Evolutionary conservation across 352 stramenopile genomes (phyloP).

Genomic region (Globisporangium middletonii): DNA sequence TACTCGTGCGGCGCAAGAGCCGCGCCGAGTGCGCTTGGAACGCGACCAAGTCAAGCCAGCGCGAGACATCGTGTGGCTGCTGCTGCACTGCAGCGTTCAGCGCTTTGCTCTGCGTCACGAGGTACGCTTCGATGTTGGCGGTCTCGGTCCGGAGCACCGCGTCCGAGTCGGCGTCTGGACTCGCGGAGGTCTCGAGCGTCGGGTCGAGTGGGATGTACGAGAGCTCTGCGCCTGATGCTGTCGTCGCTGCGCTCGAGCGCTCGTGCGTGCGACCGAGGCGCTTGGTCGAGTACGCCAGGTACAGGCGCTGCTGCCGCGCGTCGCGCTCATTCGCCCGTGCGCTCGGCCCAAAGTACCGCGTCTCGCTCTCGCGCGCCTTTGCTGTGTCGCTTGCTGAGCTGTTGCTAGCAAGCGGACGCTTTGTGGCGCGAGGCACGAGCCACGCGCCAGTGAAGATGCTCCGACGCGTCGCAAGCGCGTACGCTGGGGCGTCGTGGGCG

Average conservation of each 20-base stretch:
- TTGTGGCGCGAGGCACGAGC: slow-evolving; percentile 19
- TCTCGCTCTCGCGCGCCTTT: slow-evolving; percentile 1
- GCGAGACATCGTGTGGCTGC: slow-evolving; percentile 33
- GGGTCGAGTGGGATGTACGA: slow-evolving; percentile 58
- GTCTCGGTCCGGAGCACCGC: slow-evolving; percentile 45
- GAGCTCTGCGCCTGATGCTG: slow-evolving; percentile 22
- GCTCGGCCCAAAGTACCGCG: slow-evolving; percentile 44
- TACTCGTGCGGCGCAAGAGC: slow-evolving; percentile 19
- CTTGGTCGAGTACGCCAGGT: slow-evolving; percentile 69
- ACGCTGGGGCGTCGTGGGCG: slow-evolving; percentile 56
- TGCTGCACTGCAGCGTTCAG: slow-evolving; percentile 34
- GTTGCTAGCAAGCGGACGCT: background rate
- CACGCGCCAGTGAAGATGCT: slow-evolving; percentile 42
- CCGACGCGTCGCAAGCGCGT: slow-evolving; percentile 41
- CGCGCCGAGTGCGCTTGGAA: slow-evolving; percentile 63
- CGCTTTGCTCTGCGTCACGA: slow-evolving; percentile 47
- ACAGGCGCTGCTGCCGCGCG: slow-evolving; percentile 36
- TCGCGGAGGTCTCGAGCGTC: slow-evolving; percentile 20
- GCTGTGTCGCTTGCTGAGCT: slow-evolving; percentile 1
- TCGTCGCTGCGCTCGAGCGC: background rate
- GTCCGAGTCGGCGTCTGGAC: background rate
- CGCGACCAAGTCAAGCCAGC: slow-evolving; percentile 68
- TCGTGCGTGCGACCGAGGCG: slow-evolving; percentile 18
- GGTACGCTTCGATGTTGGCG: slow-evolving; percentile 57
- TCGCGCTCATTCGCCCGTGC: slow-evolving; percentile 37